These are phyloP conservation scores for Hypomontagnella monticulosa DNA, from an alignment of 495 filamentous ascomycete species.

Conservation along the genomic window DNA sequence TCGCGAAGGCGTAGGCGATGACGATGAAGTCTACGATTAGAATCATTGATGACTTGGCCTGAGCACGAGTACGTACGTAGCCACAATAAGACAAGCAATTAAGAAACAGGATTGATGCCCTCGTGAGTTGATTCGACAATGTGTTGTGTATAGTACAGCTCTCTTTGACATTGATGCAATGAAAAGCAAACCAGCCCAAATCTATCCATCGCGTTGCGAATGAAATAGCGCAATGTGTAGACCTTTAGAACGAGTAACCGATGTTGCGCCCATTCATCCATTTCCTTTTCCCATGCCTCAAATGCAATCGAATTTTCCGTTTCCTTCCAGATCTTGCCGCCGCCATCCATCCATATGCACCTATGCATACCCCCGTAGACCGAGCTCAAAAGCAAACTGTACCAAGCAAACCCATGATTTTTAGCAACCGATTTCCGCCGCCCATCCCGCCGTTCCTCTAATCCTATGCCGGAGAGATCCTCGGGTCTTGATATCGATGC, in stretches of 20 bases:
- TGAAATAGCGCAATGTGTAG: background rate
- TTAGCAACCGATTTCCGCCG: no score
- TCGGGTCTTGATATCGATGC: no score
- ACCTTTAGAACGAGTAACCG: no score
- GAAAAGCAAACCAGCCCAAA: no score
- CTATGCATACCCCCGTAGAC: background rate
- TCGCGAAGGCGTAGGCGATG: slow-evolving; percentile 58
- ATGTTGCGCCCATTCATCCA: no score
- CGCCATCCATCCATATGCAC: background rate
- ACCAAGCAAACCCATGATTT: background rate
- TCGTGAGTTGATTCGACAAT: no score
- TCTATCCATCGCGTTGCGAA: background rate
- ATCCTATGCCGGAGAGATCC: background rate
- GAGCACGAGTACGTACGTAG: background rate
- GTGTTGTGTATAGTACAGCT: no score
- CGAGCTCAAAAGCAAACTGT: background rate
- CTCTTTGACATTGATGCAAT: no score
- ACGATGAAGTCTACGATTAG: slow-evolving; percentile 53
- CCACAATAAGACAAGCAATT: background rate
- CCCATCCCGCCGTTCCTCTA: background rate
- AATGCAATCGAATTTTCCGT: no score
- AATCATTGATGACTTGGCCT: background rate
- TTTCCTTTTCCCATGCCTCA: no score
- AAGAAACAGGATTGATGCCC: background rate
- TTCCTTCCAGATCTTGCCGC: no score